Evolutionary conservation across 768 basidiomycete genomes (phyloP).

Genomic region (Lanmaoa rubissima): DNA sequence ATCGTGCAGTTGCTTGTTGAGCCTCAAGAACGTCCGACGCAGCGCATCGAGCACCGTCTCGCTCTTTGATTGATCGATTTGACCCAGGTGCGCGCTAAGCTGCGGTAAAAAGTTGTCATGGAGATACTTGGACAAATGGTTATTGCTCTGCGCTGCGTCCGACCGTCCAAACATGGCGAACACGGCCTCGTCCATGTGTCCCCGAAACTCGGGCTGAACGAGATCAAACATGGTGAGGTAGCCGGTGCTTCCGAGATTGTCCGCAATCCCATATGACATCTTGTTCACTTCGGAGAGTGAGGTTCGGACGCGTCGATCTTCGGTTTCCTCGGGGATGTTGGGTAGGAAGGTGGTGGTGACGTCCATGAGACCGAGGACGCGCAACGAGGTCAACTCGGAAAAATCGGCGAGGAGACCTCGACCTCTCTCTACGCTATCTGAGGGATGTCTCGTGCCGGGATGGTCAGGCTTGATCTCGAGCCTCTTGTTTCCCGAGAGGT

Average conservation of each 20-base stretch:
- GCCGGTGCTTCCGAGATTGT: conserved; percentile 79
- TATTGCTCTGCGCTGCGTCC: conserved; percentile 54
- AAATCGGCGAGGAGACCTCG: conserved; percentile 72
- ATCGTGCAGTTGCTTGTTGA: conserved; percentile 82
- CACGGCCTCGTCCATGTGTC: conserved; percentile 73
- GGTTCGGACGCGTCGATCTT: conserved; percentile 89
- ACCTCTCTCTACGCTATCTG: conserved; percentile 19
- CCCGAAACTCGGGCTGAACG: conserved; percentile 83
- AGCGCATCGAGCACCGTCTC: conserved; percentile 75
- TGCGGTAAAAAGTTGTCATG: conserved; percentile 73
- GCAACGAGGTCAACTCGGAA: conserved; percentile 77
- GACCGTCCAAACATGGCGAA: conserved; percentile 95
- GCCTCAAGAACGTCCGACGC: conserved; percentile 80
- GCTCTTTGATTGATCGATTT: conserved; percentile 32
- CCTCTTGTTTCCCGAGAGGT: conserved; percentile 94
- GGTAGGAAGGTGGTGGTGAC: conserved; percentile 65
- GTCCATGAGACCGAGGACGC: conserved; percentile 96
- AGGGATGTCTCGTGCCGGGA: conserved; percentile 29
- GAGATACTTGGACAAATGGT: conserved; percentile 76
- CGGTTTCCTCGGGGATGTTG: conserved; percentile 79
- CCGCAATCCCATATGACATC: conserved; percentile 96
- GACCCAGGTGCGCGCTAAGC: conserved; percentile 58
- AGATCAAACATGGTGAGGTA: conserved; percentile 89
- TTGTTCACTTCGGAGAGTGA: conserved; percentile 84
- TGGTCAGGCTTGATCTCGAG: conserved; percentile 88